Evolutionary conservation across 2,329 filamentous ascomycete species (phyloP), one percentile per base, ranked within the genome.

Genomic region (Cladorrhinum sp.): DNA sequence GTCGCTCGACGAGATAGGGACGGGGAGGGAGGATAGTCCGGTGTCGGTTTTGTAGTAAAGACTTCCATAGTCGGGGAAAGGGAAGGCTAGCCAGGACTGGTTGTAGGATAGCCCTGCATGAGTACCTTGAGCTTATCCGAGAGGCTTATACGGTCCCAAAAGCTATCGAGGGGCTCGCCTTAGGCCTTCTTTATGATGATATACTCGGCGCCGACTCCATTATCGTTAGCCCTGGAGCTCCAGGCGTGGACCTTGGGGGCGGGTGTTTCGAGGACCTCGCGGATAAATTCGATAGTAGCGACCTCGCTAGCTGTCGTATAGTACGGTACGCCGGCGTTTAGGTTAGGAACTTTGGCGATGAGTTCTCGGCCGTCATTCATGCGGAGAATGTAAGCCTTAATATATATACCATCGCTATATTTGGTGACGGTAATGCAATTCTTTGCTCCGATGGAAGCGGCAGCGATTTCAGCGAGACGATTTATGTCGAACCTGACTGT

Each of bases 161-260:
- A 38, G 18, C 38, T 22, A 16, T 18, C 25, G 23, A 56, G 29
- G 4, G 54, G 54, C 22, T 48, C 54, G 16, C 54, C 54, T 22
- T 56, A 24, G 41, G 54, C 54, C 24, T 56, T 56, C n/a, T 56
- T 23, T 24, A 56, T 56, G 38, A 56, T 49, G 32, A 56, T 56
- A 20, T 56, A 56, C 24, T 56, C 54, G 24, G 54, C 16, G 8
- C 54, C 54, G 16, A 56, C 54, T 3, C 13, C 7, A 6, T 32
- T 49, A 29, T 16, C 38, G 8, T 29, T 36, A 1, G 53, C n/a
- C 23, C 36, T 36, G 22, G 38, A 49, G 16, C 48, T 49, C 54
- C 54, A 56, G 2, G 54, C 54, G 24, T 48, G 24, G 16, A 56
- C 54, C n/a, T 23, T 56, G 13, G 54, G 38, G 8, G 38, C 22